phyloP scores from a whole-genome alignment of 148 eudicot species.

The Fagopyrum homotropicum region DNA sequence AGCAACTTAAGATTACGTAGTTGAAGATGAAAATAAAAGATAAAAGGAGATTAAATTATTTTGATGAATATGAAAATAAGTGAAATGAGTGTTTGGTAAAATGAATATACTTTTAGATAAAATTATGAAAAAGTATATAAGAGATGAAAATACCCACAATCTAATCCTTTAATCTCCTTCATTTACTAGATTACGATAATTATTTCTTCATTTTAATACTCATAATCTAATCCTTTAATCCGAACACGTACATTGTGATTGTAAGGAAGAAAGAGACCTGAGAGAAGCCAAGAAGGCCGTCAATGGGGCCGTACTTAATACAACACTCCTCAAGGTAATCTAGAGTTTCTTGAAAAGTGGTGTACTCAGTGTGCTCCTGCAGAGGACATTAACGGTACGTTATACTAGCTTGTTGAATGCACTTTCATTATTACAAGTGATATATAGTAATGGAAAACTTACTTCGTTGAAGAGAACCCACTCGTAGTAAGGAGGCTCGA shows the following conservation, averaged over 20 bases:
- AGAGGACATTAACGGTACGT: not conserved
- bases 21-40: too few species aligned
- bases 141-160: not conserved
- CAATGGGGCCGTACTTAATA: conserved; percentile 69
- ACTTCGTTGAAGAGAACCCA: conserved; percentile 83
- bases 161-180: too few species aligned
- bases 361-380: conserved; percentile 71
- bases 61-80: too few species aligned
- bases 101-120: not conserved
- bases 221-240: too few species aligned
- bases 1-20: too few species aligned
- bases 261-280: conserved; percentile 38
- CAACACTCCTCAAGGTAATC: conserved; percentile 62
- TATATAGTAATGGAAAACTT: not conserved
- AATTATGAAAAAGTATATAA: too few species aligned
- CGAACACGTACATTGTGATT: not conserved
- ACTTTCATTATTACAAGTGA: too few species aligned
- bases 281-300: conserved; percentile 86
- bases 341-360: conserved; percentile 61
- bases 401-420: too few species aligned
- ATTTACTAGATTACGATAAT: too few species aligned
- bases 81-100: too few species aligned
- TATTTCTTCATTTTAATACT: too few species aligned
- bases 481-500: conserved; percentile 90
- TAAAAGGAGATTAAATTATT: too few species aligned